Evolutionary conservation across 768 basidiomycete genomes (phyloP).

Genomic region (Suillus sp.): DNA sequence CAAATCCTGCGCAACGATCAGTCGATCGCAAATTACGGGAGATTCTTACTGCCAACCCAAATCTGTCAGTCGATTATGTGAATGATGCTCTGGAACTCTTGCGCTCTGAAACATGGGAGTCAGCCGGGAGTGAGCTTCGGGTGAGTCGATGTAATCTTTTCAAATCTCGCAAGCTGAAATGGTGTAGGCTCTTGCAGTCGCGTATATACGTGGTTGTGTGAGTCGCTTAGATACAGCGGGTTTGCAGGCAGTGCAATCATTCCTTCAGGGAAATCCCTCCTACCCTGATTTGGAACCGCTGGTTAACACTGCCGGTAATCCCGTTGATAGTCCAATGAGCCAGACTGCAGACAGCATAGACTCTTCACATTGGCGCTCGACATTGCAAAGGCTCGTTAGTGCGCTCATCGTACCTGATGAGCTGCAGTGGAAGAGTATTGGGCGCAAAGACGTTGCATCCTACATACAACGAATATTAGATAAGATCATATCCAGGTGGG

Average conservation of each 20-base stretch:
- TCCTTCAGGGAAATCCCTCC: slow-evolving; percentile 22
- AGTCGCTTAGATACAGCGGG: slow-evolving; percentile 29
- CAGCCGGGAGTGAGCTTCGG: slow-evolving; percentile 30
- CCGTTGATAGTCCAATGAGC: background rate
- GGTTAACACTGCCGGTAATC: background rate
- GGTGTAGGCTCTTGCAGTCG: slow-evolving; percentile 22
- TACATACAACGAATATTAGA: background rate
- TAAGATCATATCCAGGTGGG: background rate
- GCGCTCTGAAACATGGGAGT: slow-evolving; percentile 42
- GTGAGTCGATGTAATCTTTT: slow-evolving; percentile 26
- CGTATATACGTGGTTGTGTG: slow-evolving; percentile 37
- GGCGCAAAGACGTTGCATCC: background rate
- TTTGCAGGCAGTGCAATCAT: slow-evolving; percentile 25
- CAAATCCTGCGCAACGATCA: slow-evolving; percentile 27
- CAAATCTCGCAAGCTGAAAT: background rate
- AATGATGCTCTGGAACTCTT: slow-evolving; percentile 40
- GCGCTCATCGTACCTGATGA: background rate
- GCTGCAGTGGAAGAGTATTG: background rate
- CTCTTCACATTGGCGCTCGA: background rate
- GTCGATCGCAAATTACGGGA: slow-evolving; percentile 1
- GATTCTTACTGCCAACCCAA: background rate
- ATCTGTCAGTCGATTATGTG: slow-evolving; percentile 8
- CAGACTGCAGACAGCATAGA: background rate
- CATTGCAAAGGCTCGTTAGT: background rate
- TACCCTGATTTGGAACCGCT: slow-evolving; percentile 20